Evolutionary conservation across 345 rosid species (phyloP), one percentile per base, ranked within the genome.

Genomic region (Excoecaria agallocha): DNA sequence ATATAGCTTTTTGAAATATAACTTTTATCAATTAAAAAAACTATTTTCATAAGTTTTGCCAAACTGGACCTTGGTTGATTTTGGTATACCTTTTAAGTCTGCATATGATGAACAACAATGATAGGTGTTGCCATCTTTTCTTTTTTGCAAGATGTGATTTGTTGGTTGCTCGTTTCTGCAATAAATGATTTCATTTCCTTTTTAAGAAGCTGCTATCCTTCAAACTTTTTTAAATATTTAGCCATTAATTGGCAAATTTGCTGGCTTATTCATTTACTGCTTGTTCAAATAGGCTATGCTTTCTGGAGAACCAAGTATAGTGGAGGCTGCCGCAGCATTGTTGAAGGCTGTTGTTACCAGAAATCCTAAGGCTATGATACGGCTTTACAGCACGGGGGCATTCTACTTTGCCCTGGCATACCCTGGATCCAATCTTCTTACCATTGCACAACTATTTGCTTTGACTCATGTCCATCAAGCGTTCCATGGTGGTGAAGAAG

Each of bases 401-500:
- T 95, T 95, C 84, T 95, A 90, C 84, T 93, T 95, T 85, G 93
- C 98, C 52, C 88, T 95, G 71, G 88, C 98, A 65, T 95, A 95
- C 81, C 98, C 99, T 80, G 99, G 99, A 80, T 95, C 99, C 62
- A 93, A 95, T 84, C 94, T 95, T 70, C 83, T 78, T 72, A 86
- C 97, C 24, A 93, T 95, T 66, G 91, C 99, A 68, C 98, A 91
- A 81, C 92, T 95, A 68, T 95, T 95, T 84, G 83, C 94, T 8
- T 89, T 80, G 52, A 95, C 99, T 84, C 99, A 95, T 75, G 91
- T 93, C 75, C 97, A 91, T 86, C 99, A 95, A 89, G 98, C 99
- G 71, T 95, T 95, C 81, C 99, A 95, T 87, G 99, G 99, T 66
- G 99, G 99, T 65, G 98, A 95, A 86, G 97, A 95, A 83, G 99